These are phyloP conservation scores for Stemphylium vesicarium DNA, from an alignment of 2,329 filamentous ascomycete genomes.

Conservation along the genomic window DNA sequence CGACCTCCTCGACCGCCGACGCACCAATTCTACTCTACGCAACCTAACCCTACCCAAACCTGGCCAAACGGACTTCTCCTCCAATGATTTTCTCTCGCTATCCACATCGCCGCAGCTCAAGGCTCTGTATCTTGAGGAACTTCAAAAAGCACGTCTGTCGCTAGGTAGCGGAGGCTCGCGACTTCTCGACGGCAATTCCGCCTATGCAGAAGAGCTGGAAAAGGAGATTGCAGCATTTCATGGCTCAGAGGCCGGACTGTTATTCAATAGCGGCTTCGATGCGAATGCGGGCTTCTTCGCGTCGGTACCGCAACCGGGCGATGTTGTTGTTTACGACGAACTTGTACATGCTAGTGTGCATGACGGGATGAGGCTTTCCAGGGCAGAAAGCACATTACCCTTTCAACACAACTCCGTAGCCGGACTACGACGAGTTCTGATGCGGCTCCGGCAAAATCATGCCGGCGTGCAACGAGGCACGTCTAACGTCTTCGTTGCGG, in stretches of 20 bases:
- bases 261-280: conserved; percentile 65
- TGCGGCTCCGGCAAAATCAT: conserved; percentile 18
- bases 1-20: conserved; percentile 49
- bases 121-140: conserved; percentile 56
- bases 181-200: conserved; percentile 69
- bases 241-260: conserved; percentile 60
- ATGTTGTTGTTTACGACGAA: conserved; percentile 70
- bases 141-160: conserved; percentile 47
- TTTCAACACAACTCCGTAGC: conserved; percentile 66
- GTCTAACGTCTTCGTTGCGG: conserved; percentile 41
- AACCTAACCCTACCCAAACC: conserved; percentile 33
- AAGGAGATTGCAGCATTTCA: conserved; percentile 66
- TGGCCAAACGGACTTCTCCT: conserved; percentile 64
- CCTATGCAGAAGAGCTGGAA: conserved; percentile 66
- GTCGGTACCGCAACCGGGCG: conserved; percentile 55
- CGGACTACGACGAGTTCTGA: conserved; percentile 51
- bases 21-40: conserved; percentile 42
- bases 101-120: conserved; percentile 57
- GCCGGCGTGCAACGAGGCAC: conserved; percentile 24
- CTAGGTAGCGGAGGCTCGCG: conserved; percentile 67
- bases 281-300: conserved; percentile 58
- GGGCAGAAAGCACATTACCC: conserved; percentile 55
- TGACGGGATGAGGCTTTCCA: conserved; percentile 72
- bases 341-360: conserved; percentile 79
- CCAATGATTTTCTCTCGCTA: conserved; percentile 70